Evolutionary conservation across 768 basidiomycete species (phyloP), one percentile per base, ranked within the genome.

Genomic region (Pisolithus sp.): DNA sequence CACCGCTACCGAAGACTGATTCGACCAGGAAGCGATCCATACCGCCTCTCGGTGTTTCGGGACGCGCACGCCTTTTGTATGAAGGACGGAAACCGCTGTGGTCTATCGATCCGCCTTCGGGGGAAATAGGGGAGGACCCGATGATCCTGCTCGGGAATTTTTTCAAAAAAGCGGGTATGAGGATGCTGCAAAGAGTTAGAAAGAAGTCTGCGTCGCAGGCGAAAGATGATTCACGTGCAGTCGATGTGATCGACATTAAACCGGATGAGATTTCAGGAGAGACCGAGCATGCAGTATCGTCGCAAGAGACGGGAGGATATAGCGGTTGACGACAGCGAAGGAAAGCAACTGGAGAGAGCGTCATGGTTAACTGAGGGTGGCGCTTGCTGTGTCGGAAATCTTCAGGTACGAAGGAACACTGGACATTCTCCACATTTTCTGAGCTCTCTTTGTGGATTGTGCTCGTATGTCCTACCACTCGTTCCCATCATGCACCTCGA

Each of bases 351-450:
- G n/a, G 57, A 55, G 46, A 57, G 50, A n/a, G 57, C 58, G 2
- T 60, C 66, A 26, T 68, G 66, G 65, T 63, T 66, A 39, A 28
- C 39, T 39, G 64, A 53, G 54, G 60, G 60, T 59, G 44, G 65
- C 53, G 63, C 55, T 52, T 42, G 28, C 42, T 34, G 13, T 31
- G 45, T 45, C 42, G 20, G 26, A 17, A 53, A 46, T 24, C 44
- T 37, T 38, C 51, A 30, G 10, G 18, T 47, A 41, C 61, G 68
- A 42, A 66, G 46, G 41, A 69, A 55, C 12, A 65, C 67, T 2
- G 57, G 58, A 28, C 36, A 7, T 13, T 89, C 89, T 87, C 90
- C 84, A 21, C 31, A 7, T 13, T 89, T 88, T 87, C 90, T 84
- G 89, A 88, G 89, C 84, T 15, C 10, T 34, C 45, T 21, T 46